A percentile compares a stretch with the other conserved stretches of the same genome.
These are phyloP conservation scores for Trifolium dubium DNA, from an alignment of 306 rosid genomes.

Conservation along the genomic window DNA sequence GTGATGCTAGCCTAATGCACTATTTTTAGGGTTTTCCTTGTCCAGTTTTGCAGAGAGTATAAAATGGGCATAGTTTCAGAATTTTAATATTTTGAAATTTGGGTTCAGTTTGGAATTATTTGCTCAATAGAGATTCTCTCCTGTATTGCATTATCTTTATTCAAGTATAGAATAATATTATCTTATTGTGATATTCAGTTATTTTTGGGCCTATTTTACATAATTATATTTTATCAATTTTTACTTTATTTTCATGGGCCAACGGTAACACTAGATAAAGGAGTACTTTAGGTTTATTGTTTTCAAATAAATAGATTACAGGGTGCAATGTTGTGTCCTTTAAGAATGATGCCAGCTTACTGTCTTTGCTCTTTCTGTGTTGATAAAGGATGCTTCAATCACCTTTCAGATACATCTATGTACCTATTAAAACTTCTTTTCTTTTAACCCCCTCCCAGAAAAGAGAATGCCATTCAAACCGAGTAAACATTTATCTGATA, in stretches of 20 bases:
- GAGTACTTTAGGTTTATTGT: not conserved
- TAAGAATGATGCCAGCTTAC: slow-evolving; percentile 5
- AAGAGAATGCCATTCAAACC: not conserved
- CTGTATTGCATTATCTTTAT: not conserved
- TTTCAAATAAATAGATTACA: not conserved
- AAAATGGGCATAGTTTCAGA: not conserved
- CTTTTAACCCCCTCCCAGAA: not conserved
- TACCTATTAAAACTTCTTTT: not conserved
- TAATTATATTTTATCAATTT: too few relatives aligned
- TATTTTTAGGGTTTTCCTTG: slow-evolving; percentile 4
- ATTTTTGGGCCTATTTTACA: not conserved
- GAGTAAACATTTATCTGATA: not conserved
- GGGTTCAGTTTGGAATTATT: not conserved
- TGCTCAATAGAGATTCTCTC: not conserved
- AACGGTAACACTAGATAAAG: not conserved
- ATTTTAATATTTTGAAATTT: slow-evolving; percentile 11
- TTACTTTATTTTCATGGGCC: not conserved
- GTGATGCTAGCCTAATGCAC: slow-evolving; percentile 5
- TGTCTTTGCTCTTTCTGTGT: slow-evolving; percentile 1
- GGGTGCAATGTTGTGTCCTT: not conserved
- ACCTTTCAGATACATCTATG: not conserved
- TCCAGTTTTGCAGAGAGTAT: not conserved
- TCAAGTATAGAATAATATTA: not conserved
- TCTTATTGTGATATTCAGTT: not conserved
- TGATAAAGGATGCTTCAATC: slow-evolving; percentile 14